A percentile compares a stretch with the other conserved stretches of the same genome.
phyloP scores from a whole-genome alignment of 306 rosid species.

The Vigna trinervia region DNA sequence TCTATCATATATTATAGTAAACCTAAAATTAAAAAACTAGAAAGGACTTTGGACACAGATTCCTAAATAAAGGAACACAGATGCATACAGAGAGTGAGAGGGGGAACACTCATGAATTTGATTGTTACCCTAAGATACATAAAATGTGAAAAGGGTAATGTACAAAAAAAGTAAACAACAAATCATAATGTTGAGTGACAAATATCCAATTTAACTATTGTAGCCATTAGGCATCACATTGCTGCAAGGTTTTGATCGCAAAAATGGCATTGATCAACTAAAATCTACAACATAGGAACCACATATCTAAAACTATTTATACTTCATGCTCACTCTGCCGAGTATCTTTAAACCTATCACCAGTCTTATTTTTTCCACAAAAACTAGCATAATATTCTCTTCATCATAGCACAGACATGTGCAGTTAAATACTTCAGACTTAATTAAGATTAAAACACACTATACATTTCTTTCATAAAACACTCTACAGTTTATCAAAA shows the following conservation, averaged over 20 bases:
- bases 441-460: not conserved
- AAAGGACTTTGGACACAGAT: not conserved
- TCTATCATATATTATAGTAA: constrained; percentile 21
- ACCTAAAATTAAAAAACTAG: not conserved
- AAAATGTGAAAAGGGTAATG: constrained; percentile 6
- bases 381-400: constrained; percentile 26
- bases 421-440: constrained; percentile 16
- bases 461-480: not conserved
- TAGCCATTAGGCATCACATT: constrained; percentile 1
- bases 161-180: not conserved
- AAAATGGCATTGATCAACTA: not conserved
- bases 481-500: not conserved
- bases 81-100: no score
- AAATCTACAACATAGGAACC: constrained; percentile 13
- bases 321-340: not conserved
- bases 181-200: not conserved
- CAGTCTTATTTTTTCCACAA: not conserved
- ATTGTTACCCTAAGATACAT: not conserved
- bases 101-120: not conserved
- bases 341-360: constrained; percentile 1
- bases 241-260: constrained; percentile 36
- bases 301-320: constrained; percentile 9
- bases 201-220: constrained; percentile 23
- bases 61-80: no score
- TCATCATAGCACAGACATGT: constrained; percentile 18